Evolutionary conservation across 768 basidiomycete species (phyloP).

Genomic region (Trametes maxima): DNA sequence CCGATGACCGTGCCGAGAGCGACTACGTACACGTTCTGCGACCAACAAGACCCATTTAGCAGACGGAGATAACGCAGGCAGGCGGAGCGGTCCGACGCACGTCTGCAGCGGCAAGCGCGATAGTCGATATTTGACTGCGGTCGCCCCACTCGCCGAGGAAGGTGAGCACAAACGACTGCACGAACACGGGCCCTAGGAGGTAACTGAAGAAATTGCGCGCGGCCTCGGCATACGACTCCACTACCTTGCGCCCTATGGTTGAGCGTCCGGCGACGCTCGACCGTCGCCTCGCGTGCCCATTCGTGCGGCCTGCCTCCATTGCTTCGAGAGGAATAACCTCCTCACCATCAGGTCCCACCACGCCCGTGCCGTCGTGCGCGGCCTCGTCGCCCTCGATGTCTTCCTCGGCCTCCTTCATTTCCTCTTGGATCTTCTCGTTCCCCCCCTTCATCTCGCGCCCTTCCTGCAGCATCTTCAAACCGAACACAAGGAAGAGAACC

Average conservation of each 20-base stretch:
- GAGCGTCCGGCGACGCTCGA: conserved; percentile 21
- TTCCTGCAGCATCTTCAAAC: conserved; percentile 86
- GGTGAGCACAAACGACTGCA: conserved; percentile 92
- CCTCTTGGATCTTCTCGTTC: conserved; percentile 83
- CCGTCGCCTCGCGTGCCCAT: conserved; percentile 13
- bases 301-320: conserved; percentile 67
- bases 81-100: conserved; percentile 42
- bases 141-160: conserved; percentile 99
- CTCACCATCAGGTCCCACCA: conserved; percentile 33
- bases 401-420: conserved; percentile 95
- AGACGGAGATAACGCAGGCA: conserved; percentile 5
- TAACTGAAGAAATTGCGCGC: conserved; percentile 81
- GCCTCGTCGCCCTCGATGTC: conserved; percentile 87
- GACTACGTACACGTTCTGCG: conserved; percentile 89
- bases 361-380: conserved; percentile 46
- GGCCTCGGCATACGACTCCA: conserved; percentile 52
- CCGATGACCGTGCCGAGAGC: conserved; percentile 89
- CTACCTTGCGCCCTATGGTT: conserved; percentile 20
- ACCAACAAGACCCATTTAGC: conserved; percentile 19
- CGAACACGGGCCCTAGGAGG: conserved; percentile 89
- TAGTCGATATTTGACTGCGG: conserved; percentile 95
- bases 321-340: conserved; percentile 66
- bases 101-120: conserved; percentile 93
- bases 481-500: conserved; percentile 87
- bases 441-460: conserved; percentile 78